phyloP scores from a whole-genome alignment of 768 basidiomycete genomes.

The Trametes coccinea region DNA sequence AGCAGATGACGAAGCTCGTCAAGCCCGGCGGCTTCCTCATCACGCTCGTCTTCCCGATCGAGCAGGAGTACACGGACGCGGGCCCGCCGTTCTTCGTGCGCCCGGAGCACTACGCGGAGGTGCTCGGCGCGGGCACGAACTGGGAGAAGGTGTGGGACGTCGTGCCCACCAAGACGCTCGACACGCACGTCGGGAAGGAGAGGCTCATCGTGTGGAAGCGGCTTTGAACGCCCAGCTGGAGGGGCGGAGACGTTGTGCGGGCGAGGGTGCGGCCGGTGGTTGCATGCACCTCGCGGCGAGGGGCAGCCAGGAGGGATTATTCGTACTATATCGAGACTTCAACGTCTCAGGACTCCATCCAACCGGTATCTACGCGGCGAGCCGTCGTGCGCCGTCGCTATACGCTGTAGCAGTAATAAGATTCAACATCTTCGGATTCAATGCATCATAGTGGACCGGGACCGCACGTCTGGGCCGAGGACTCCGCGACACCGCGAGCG shows the following conservation, averaged over 20 bases:
- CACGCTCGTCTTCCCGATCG: slow-evolving; percentile 57
- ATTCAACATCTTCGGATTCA: no score
- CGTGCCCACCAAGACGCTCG: slow-evolving; percentile 43
- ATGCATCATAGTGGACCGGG: no score
- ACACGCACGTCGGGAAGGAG: slow-evolving; percentile 48
- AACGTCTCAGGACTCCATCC: background rate
- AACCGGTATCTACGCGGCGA: no score
- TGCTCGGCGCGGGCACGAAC: slow-evolving; percentile 39
- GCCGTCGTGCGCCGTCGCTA: no score
- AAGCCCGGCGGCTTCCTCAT: slow-evolving; percentile 66
- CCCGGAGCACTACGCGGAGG: slow-evolving; percentile 54
- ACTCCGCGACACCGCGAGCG: no score
- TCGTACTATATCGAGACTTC: no score
- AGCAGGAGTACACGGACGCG: slow-evolving; percentile 33
- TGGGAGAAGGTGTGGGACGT: slow-evolving; percentile 59
- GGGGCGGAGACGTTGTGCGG: no score
- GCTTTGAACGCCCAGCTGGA: background rate
- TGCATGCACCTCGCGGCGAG: no score
- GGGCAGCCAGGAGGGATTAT: no score
- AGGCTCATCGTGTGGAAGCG: slow-evolving; percentile 56
- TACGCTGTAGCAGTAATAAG: no score
- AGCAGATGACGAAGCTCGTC: slow-evolving; percentile 53
- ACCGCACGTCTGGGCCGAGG: no score
- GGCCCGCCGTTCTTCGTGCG: slow-evolving; percentile 68
- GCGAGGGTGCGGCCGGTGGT: no score